phyloP scores from a whole-genome alignment of 73 alveolate species.

The Paramecium octaurelia region DNA sequence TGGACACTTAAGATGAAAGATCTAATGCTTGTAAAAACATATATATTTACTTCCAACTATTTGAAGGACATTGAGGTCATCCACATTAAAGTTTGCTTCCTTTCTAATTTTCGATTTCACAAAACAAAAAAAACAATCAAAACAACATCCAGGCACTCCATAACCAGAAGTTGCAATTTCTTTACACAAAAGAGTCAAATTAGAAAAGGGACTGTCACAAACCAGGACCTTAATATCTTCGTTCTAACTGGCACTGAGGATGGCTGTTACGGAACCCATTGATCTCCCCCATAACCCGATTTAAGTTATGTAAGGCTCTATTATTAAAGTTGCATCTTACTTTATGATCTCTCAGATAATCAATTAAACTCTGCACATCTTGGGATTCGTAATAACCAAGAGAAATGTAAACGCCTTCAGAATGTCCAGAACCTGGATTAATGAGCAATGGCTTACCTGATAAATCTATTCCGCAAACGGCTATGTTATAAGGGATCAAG shows the following conservation, averaged over 20 bases:
- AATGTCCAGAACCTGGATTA: slow-evolving; percentile 81
- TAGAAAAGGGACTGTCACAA: slow-evolving; percentile 50
- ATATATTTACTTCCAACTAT: background rate
- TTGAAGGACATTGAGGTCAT: background rate
- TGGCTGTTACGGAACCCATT: slow-evolving; percentile 93
- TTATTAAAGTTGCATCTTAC: slow-evolving; percentile 2
- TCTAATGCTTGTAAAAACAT: background rate
- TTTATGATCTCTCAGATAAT: slow-evolving; percentile 70
- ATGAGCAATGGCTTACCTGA: slow-evolving; percentile 31
- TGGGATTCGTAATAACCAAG: slow-evolving; percentile 84
- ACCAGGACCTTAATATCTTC: background rate
- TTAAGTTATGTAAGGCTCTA: slow-evolving; percentile 64
- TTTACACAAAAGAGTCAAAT: background rate
- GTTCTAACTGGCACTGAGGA: slow-evolving; percentile 67
- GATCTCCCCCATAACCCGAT: slow-evolving; percentile 93
- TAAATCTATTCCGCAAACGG: slow-evolving; percentile 84
- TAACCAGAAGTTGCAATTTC: background rate
- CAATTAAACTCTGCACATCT: slow-evolving; percentile 73
- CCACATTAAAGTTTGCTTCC: slow-evolving; percentile 31
- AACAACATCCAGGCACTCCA: slow-evolving; percentile 22
- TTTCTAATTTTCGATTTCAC: background rate
- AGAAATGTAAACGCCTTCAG: slow-evolving; percentile 92
- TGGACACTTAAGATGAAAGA: background rate
- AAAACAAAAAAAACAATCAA: slow-evolving; percentile 32
- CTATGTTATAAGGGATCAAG: slow-evolving; percentile 63